Conservation (phyloP, 2,329 filamentous ascomycete genomes). For the Orbilia ellipsospora region DNA sequence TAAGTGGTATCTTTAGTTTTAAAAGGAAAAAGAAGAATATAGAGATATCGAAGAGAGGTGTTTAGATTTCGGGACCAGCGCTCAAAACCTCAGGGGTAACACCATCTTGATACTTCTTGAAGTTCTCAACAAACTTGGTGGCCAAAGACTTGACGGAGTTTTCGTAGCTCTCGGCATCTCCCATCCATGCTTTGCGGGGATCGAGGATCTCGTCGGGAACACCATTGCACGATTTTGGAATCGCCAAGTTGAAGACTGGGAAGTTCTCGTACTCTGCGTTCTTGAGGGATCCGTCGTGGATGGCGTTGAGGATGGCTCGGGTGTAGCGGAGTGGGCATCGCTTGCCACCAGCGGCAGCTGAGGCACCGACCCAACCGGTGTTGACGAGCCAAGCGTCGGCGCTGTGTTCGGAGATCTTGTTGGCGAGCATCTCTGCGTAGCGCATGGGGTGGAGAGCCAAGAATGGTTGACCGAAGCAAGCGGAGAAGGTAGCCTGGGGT, state of each 20-base stretch:
- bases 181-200: conserved; percentile 91
- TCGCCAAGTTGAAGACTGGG: conserved; percentile 93
- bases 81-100: conserved; percentile 82
- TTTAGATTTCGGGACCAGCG: conserved; percentile 67
- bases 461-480: conserved; percentile 99
- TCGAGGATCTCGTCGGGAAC: conserved; percentile 94
- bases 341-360: conserved; percentile 90
- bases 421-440: conserved; percentile 97
- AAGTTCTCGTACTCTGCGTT: conserved; percentile 94
- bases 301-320: conserved; percentile 95
- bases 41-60: not conserved
- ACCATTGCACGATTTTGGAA: conserved; percentile 89
- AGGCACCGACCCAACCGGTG: conserved; percentile 96
- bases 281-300: conserved; percentile 95
- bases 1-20: conserved; percentile 57
- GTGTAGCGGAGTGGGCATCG: conserved; percentile 99
- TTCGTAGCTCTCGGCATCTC: conserved; percentile 79
- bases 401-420: conserved; percentile 96
- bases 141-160: conserved; percentile 91
- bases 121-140: conserved; percentile 92
- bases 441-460: conserved; percentile 98
- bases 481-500: conserved; percentile 98
- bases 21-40: conserved; percentile 26
- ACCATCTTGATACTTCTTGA: conserved; percentile 90
- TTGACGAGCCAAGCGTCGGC: conserved; percentile 98